These are phyloP conservation scores for Saccharomycopsis javanensis DNA, from an alignment of 805 yeast species.

Conservation along the genomic window DNA sequence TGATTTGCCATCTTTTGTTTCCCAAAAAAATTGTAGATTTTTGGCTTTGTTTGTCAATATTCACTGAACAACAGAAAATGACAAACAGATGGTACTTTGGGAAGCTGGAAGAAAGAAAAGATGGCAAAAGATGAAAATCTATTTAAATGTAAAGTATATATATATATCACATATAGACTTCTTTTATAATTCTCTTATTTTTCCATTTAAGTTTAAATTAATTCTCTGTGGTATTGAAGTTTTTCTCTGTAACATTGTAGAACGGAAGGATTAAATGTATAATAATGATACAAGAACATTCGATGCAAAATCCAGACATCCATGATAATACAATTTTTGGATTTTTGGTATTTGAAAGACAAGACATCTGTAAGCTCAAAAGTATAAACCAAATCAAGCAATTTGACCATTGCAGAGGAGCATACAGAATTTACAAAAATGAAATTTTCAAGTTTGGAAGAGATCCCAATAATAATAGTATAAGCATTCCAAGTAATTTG, in stretches of 20 bases:
- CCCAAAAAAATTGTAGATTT: not conserved
- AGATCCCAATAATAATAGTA: constrained; percentile 22
- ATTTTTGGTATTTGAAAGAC: not conserved
- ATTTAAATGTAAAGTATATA: not conserved
- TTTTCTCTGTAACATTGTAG: too few relatives aligned
- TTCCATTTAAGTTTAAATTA: not conserved
- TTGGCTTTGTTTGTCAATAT: not conserved
- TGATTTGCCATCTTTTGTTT: not conserved
- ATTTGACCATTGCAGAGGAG: not conserved
- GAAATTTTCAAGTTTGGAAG: constrained; percentile 37
- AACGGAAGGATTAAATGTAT: not conserved
- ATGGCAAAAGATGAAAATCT: not conserved
- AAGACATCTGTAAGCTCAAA: not conserved
- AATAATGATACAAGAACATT: not conserved
- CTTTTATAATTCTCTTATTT: not conserved
- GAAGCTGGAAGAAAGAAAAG: not conserved
- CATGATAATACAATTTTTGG: not conserved
- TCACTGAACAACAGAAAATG: not conserved
- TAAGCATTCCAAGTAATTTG: constrained; percentile 29
- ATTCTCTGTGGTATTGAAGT: not conserved
- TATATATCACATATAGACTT: too few relatives aligned
- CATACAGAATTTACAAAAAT: constrained; percentile 24
- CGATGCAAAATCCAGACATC: not conserved
- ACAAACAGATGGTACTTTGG: not conserved
- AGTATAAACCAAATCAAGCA: not conserved